phyloP scores from a whole-genome alignment of 345 rosid species.

The Kernera saxatilis region DNA sequence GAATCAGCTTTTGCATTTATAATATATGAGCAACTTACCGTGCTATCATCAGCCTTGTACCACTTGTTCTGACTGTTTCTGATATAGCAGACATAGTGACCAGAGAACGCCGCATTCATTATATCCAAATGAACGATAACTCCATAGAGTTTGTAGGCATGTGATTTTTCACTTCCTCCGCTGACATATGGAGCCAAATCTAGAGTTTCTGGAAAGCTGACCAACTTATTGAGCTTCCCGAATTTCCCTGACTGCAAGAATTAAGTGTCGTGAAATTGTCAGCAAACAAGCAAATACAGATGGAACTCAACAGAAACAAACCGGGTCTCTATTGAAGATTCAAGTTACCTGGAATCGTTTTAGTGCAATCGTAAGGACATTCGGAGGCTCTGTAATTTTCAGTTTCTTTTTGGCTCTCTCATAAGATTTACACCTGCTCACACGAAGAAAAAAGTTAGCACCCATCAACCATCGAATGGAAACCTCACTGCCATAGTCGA shows the following conservation, averaged over 20 bases:
- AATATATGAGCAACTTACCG: constrained; percentile 42
- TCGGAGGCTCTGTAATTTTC: constrained; percentile 80
- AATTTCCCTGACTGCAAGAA: constrained; percentile 80
- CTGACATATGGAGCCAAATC: constrained; percentile 90
- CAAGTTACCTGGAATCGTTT: constrained; percentile 88
- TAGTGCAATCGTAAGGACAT: constrained; percentile 90
- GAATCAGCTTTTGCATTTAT: neutral
- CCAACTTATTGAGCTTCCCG: constrained; percentile 87
- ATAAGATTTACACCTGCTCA: constrained; percentile 73
- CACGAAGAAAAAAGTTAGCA: constrained; percentile 6
- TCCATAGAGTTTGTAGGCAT: constrained; percentile 84
- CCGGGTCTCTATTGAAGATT: neutral
- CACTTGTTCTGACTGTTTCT: constrained; percentile 76
- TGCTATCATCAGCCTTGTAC: constrained; percentile 92
- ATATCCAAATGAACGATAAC: constrained; percentile 92
- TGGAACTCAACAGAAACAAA: constrained; percentile 5
- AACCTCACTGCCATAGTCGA: neutral
- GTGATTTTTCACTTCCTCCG: constrained; percentile 72
- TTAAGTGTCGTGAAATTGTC: constrained; percentile 1
- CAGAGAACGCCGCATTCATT: constrained; percentile 92
- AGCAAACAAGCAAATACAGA: constrained; percentile 21
- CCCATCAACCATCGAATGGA: constrained; percentile 1
- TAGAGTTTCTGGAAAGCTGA: constrained; percentile 77
- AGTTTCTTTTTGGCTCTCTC: constrained; percentile 90
- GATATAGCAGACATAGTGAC: constrained; percentile 91